Evolutionary conservation across 768 basidiomycete genomes (phyloP).

Genomic region (Amanita exitialis): DNA sequence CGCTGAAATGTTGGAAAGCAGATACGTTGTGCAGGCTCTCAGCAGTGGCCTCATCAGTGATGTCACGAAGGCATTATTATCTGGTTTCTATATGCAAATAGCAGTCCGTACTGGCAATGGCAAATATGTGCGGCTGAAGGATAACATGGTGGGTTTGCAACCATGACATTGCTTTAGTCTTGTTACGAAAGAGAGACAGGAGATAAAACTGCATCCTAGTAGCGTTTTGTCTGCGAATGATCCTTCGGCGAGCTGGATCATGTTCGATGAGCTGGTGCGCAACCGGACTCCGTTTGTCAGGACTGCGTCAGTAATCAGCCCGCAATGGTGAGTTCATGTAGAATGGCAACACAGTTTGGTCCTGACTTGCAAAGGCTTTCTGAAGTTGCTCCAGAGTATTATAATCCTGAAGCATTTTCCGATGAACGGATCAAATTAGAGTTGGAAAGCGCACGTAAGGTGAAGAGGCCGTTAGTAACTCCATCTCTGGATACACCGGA

Average conservation of each 20-base stretch:
- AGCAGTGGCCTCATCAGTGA: background rate
- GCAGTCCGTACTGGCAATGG: slow-evolving; percentile 80
- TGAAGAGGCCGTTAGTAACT: no score
- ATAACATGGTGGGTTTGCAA: slow-evolving; percentile 55
- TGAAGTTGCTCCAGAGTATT: background rate
- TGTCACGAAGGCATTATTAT: slow-evolving; percentile 39
- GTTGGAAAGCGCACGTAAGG: background rate
- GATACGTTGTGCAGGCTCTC: background rate
- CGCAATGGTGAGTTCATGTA: slow-evolving; percentile 49
- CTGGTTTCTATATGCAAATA: slow-evolving; percentile 89
- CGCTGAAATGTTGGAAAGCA: slow-evolving; percentile 48
- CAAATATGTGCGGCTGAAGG: slow-evolving; percentile 75
- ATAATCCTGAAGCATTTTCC: background rate
- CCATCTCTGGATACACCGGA: background rate
- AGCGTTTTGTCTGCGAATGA: slow-evolving; percentile 62
- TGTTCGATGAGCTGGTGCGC: slow-evolving; percentile 82
- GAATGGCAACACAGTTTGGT: background rate
- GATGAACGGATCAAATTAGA: background rate
- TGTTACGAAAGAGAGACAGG: background rate
- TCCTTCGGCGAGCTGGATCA: slow-evolving; percentile 74
- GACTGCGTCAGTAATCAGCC: slow-evolving; percentile 66
- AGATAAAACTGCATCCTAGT: slow-evolving; percentile 32
- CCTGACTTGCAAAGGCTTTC: background rate
- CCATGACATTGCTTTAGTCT: slow-evolving; percentile 26
- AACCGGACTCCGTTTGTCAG: slow-evolving; percentile 73